Evolutionary conservation across 495 filamentous ascomycete genomes (phyloP), one percentile per base, ranked within the genome.

Genomic region (Hypomontagnella monticulosa): DNA sequence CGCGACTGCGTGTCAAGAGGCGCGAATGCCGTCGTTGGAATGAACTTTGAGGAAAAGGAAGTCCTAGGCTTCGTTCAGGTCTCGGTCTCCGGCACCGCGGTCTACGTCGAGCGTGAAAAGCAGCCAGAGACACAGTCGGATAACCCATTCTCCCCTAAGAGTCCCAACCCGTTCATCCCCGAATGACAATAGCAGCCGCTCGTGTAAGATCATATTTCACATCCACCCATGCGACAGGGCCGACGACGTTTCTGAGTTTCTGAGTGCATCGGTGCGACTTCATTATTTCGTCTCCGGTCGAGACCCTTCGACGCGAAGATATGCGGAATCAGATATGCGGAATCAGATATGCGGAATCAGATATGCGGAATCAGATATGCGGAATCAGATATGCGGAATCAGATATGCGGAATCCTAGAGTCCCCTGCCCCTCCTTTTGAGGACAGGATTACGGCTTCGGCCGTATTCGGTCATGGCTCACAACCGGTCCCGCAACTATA

Each of bases 51-150:
- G 8, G 68, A 71, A 55, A 59, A 36, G 42, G 68, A 67, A 37
- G 32, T 64, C 15, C 7, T 67, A n/a, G 68, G 68, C 4, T 66
- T 71, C 23, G 38, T 63, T 3, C 68, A 71, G 58, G 63, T 67
- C 9, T 60, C 68, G 23, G 68, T 64, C 1, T 56, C 43, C 12
- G 68, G 68, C 12, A 71, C 68, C 4, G 68, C 68, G 15, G 63
- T 71, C 6, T 71, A 57, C 27, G 68, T 61, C 9, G 68, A 71
- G 68, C 43, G 52, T 6, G 63, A 67, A 14, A 67, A 34, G 36
- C 20, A 43, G 40, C 38, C 23, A 27, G 23, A 27, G 6, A 27
- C 2, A 6, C 3, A 27, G 23, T 27, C 23, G 23, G 23, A 27
- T 6, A 27, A 27, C 6, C 23, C 23, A 27, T 27, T 27, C 23